A percentile compares a stretch with the other conserved stretches of the same genome.
Conservation (phyloP, 1,284 basidiomycete species). For the Athelia sp. region DNA sequence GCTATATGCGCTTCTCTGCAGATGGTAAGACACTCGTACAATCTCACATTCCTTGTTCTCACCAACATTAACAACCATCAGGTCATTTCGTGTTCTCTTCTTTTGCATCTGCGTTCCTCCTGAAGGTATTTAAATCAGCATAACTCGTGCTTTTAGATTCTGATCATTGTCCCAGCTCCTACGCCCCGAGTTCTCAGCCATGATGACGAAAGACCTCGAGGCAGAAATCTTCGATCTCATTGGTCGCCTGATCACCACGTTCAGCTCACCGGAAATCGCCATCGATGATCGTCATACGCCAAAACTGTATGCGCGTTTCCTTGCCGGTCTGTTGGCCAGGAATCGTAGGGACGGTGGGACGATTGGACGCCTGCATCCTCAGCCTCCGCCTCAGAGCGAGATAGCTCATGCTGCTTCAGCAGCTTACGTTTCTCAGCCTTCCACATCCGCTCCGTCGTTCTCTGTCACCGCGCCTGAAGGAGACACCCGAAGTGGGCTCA, state of each 20-base stretch:
- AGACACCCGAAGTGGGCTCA: conserved; percentile 4
- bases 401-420: conserved; percentile 10
- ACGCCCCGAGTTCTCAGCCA: conserved; percentile 63
- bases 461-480: conserved; percentile 13
- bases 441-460: conserved; percentile 7
- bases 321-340: conserved; percentile 60
- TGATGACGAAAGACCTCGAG: conserved; percentile 58
- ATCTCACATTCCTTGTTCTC: background rate
- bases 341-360: conserved; percentile 61
- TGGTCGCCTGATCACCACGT: conserved; percentile 62
- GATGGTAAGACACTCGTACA: conserved; percentile 46
- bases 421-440: conserved; percentile 14
- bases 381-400: conserved; percentile 32
- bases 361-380: conserved; percentile 41
- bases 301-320: conserved; percentile 75
- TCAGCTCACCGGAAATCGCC: conserved; percentile 69
- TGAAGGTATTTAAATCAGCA: too few species aligned
- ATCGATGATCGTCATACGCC: conserved; percentile 82
- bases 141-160: too few species aligned
- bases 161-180: too few species aligned
- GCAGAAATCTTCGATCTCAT: conserved; percentile 69
- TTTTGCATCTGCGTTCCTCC: conserved; percentile 80
- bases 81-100: conserved; percentile 81
- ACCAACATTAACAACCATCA: conserved; percentile 20
- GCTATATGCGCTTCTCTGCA: conserved; percentile 78